Percentiles rank a stretch among this genome's conserved stretches.
phyloP scores from a whole-genome alignment of 352 stramenopile species.

The Phytophthora europaea region DNA sequence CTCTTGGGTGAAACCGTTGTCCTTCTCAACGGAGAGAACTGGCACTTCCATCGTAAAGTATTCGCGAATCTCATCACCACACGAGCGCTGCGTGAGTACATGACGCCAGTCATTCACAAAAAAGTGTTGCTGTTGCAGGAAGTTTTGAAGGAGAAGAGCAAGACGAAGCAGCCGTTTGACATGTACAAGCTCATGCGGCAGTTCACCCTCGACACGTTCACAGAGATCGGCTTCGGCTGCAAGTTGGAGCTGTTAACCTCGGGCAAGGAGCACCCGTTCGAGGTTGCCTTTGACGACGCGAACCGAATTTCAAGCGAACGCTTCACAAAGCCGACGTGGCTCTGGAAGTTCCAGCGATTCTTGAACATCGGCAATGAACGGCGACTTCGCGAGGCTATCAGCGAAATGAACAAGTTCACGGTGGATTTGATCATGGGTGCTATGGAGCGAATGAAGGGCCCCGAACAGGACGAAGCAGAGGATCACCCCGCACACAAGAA shows the following conservation, averaged over 20 bases:
- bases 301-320: conserved; percentile 26
- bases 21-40: conserved; percentile 55
- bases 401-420: conserved; percentile 23
- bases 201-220: conserved; percentile 64
- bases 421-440: conserved; percentile 22
- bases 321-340: conserved; percentile 33
- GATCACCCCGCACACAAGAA: not conserved
- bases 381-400: conserved; percentile 27
- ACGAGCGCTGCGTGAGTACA: conserved; percentile 49
- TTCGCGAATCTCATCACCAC: conserved; percentile 85
- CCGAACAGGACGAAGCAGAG: not conserved
- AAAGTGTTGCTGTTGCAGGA: conserved; percentile 13
- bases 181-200: conserved; percentile 31
- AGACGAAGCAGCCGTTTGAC: conserved; percentile 17
- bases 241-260: conserved; percentile 39
- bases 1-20: conserved; percentile 76
- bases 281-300: conserved; percentile 47
- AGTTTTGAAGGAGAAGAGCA: conserved; percentile 10
- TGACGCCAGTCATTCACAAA: conserved; percentile 46
- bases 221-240: conserved; percentile 66
- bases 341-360: conserved; percentile 46
- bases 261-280: conserved; percentile 46
- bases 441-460: conserved; percentile 3
- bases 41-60: conserved; percentile 74
- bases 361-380: conserved; percentile 39